These are phyloP conservation scores for Alternaria infectoria DNA, from an alignment of 2,329 filamentous ascomycete species.

Conservation along the genomic window DNA sequence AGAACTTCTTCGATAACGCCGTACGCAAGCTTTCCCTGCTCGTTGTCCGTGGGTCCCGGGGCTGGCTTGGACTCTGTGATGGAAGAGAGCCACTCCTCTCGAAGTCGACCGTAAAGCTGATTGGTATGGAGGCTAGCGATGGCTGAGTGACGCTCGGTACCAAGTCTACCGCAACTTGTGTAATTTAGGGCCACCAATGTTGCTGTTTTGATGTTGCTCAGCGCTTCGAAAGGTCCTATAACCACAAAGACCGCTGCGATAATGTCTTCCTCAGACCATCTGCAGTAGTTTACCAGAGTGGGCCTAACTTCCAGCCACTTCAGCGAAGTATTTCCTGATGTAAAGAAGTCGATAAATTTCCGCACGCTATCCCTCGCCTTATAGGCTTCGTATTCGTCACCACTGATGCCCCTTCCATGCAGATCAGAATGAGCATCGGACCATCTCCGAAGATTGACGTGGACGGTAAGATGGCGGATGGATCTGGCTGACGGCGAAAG, in stretches of 20 bases:
- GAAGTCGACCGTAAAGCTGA: not conserved
- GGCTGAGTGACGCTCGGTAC: not conserved
- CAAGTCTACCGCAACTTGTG: not conserved
- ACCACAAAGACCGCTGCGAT: not conserved
- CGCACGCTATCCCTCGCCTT: not conserved
- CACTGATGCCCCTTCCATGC: not conserved
- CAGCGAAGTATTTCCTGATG: not conserved
- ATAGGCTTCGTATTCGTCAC: not conserved
- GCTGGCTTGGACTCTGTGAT: not conserved
- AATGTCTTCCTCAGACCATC: not conserved
- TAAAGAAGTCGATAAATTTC: not conserved
- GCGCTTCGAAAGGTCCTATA: not conserved
- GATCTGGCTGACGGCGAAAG: not conserved
- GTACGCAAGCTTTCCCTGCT: not conserved
- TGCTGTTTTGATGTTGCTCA: not conserved
- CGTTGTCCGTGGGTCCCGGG: not conserved
- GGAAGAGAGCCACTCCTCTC: not conserved
- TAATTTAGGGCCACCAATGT: not conserved
- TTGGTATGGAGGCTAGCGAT: not conserved
- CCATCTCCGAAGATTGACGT: not conserved
- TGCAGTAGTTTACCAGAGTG: not conserved
- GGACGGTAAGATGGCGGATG: not conserved
- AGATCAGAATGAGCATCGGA: not conserved
- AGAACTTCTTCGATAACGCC: not conserved
- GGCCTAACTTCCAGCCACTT: not conserved